Evolutionary conservation across 2,329 filamentous ascomycete species (phyloP), one percentile per base, ranked within the genome.

Genomic region (Cercospora sp.): DNA sequence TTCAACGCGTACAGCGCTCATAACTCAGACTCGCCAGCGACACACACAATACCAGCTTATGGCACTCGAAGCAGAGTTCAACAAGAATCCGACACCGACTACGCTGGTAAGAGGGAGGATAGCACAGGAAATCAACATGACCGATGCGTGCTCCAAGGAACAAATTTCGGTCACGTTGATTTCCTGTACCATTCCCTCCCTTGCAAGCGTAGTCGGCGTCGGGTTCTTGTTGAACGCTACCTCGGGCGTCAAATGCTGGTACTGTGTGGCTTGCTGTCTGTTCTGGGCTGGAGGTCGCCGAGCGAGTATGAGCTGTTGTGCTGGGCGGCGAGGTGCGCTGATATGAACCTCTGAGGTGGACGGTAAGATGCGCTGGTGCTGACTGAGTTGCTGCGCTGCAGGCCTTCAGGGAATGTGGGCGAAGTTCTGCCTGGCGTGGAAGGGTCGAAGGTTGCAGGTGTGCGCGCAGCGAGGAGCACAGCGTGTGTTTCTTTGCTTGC

Each of bases 211-310:
- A 23, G 94, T 98, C 12, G 95, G 95, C 3, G 95, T 99, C 0
- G 95, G 94, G 82, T 98, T 98, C 85, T 98, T 98, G 87, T 96
- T 97, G 84, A 99, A 98, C 81, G 98, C 95, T 73, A 94, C 83
- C 81, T 99, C 95, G 65, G 98, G 85, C 0, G 93, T 96, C 31
- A 94, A 88, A 72, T 98, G 85, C 82, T 99, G 95, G 77, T 98
- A 94, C 80, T 97, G 94, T 0, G 95, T 99, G 5, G 95, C 95
- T 69, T 95, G 87, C 82, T 98, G 94, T 74, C 95, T 89, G 87
- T 99, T 98, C 83, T 98, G 5, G 16, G 94, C 80, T 98, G 86
- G 97, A 97, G 80, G n/a, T n/a, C 99, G 95, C 80, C 99, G 95
- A 4, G 95, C 98, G 75, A 98, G 85, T 39, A 16, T 39, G 13